Evolutionary conservation across 225 moss, liverwort and hornwort species (phyloP).

Genomic region (Pseudisothecium myosuroides): DNA sequence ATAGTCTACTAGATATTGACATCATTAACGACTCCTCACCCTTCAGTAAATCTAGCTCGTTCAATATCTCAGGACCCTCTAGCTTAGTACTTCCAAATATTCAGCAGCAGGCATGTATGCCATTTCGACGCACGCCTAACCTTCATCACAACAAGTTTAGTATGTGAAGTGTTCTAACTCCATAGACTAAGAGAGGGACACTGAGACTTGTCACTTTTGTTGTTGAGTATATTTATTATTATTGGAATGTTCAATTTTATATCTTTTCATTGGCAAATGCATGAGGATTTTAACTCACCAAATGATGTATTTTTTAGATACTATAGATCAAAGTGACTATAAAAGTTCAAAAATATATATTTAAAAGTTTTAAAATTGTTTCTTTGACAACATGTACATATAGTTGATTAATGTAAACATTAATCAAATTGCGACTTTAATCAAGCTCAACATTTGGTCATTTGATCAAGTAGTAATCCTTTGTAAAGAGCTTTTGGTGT

Average conservation of each 20-base stretch:
- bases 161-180: background rate
- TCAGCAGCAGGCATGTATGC: background rate
- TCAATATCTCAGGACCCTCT: background rate
- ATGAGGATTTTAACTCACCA: background rate
- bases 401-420: background rate
- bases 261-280: background rate
- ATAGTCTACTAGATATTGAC: background rate
- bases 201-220: background rate
- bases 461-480: background rate
- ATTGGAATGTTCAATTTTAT: too few species aligned
- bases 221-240: background rate
- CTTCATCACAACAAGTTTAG: background rate
- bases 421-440: background rate
- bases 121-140: background rate
- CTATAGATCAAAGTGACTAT: too few species aligned
- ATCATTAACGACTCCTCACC: background rate
- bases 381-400: too few species aligned
- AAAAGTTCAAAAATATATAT: background rate
- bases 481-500: background rate
- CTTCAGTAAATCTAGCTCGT: background rate
- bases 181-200: background rate
- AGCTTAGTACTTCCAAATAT: background rate
- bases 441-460: too few species aligned
- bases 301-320: background rate
- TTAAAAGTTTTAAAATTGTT: background rate